A percentile compares a stretch with the other conserved stretches of the same genome.
phyloP scores from a whole-genome alignment of 441 rosid species.

The Pelargonium citronellum region DNA sequence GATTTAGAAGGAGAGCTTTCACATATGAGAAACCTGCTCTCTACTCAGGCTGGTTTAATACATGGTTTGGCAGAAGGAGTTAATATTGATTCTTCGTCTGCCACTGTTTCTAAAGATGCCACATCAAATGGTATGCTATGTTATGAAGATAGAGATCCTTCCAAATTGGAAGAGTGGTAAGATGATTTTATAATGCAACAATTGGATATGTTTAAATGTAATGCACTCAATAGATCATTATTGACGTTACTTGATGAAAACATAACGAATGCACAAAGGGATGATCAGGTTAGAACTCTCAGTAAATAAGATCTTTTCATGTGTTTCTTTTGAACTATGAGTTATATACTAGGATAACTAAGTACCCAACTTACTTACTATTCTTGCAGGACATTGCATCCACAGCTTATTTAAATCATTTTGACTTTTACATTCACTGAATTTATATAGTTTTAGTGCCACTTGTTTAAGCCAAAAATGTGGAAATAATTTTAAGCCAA shows the following conservation, averaged over 20 bases:
- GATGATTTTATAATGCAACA: background rate
- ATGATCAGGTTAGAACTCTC: constrained; percentile 51
- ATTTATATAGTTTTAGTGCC: background rate
- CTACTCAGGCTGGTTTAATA: constrained; percentile 89
- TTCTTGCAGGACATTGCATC: background rate
- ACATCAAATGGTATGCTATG: constrained; percentile 42
- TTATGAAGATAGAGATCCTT: constrained; percentile 49
- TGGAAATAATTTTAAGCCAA: too few species aligned
- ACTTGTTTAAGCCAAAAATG: too few species aligned
- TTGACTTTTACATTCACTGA: too few species aligned
- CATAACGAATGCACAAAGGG: constrained; percentile 66
- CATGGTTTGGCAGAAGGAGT: constrained; percentile 93
- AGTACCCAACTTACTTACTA: background rate
- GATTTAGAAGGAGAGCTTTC: constrained; percentile 96
- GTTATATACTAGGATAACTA: background rate
- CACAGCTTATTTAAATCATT: background rate
- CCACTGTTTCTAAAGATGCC: constrained; percentile 51
- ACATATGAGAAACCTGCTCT: constrained; percentile 79
- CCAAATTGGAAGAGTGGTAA: constrained; percentile 78
- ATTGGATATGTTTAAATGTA: constrained; percentile 38
- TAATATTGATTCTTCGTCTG: constrained; percentile 48
- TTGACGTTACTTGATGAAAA: constrained; percentile 88
- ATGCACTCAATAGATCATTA: constrained; percentile 68
- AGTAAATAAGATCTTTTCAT: background rate
- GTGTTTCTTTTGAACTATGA: background rate